Evolutionary conservation across 2,329 filamentous ascomycete species (phyloP).

Genomic region (Pyrenochaeta sp.): DNA sequence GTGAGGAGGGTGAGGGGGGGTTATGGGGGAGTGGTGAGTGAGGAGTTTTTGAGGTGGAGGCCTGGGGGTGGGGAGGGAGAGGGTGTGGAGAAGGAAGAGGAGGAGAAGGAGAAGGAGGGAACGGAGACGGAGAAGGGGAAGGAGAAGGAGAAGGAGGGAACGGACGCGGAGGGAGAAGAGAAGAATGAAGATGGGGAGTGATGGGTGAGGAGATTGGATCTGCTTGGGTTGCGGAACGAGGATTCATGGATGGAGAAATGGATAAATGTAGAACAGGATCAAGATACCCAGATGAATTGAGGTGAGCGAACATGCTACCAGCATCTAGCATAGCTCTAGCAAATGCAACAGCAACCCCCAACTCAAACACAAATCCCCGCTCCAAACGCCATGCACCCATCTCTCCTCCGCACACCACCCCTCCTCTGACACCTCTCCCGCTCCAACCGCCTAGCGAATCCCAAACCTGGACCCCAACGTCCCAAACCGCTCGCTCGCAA

Average conservation of each 20-base stretch:
- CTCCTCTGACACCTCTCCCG: background rate
- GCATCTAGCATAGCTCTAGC: no score
- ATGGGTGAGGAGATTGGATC: no score
- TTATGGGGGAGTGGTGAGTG: slow-evolving; percentile 76
- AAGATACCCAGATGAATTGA: background rate
- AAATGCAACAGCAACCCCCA: background rate
- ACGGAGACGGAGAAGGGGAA: background rate
- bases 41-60: slow-evolving; percentile 79
- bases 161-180: background rate
- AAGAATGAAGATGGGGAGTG: background rate
- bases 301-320: no score
- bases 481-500: slow-evolving; percentile 41
- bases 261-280: no score
- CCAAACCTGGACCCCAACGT: slow-evolving; percentile 46
- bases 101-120: background rate
- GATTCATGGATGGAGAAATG: no score
- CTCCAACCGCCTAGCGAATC: slow-evolving; percentile 18
- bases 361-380: background rate
- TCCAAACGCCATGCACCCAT: background rate
- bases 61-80: slow-evolving; percentile 10
- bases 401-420: background rate
- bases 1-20: slow-evolving; percentile 78
- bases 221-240: no score
- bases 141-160: background rate
- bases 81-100: background rate